Evolutionary conservation across 192 early-diverging fungal genomes (phyloP).

Genomic region (Linnemannia exigua): DNA sequence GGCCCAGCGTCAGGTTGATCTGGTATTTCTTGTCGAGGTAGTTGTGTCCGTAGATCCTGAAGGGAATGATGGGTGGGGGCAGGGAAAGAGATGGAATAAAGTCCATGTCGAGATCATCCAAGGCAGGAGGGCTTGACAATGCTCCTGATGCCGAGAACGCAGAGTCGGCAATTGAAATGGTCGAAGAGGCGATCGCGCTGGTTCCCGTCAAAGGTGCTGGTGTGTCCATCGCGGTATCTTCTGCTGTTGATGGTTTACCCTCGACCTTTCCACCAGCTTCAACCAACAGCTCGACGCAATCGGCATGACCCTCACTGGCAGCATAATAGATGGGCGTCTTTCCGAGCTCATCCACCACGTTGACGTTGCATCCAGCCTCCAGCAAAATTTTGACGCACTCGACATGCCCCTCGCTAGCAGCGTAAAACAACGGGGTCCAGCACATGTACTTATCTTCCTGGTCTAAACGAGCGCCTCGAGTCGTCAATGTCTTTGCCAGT

Average conservation of each 20-base stretch:
- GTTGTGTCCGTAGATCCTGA: constrained; percentile 98
- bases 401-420: constrained; percentile 90
- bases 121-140: constrained; percentile 37
- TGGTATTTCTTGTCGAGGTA: constrained; percentile 93
- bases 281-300: constrained; percentile 83
- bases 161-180: constrained; percentile 23
- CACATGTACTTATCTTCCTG: constrained; percentile 90
- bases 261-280: constrained; percentile 68
- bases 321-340: constrained; percentile 93
- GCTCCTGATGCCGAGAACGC: constrained; percentile 19
- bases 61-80: constrained; percentile 98
- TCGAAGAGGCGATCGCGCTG: constrained; percentile 25
- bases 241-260: constrained; percentile 11
- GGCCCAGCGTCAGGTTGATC: constrained; percentile 81
- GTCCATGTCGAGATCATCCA: constrained; percentile 85
- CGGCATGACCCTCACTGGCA: constrained; percentile 91
- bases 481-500: constrained; percentile 81
- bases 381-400: constrained; percentile 86
- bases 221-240: constrained; percentile 42
- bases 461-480: constrained; percentile 81
- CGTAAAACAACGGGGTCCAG: constrained; percentile 98
- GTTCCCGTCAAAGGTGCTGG: constrained; percentile 28
- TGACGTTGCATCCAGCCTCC: constrained; percentile 80
- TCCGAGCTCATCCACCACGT: constrained; percentile 85
- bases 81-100: constrained; percentile 93